phyloP scores from a whole-genome alignment of 495 filamentous ascomycete species.

The Achaetomiella virescens region DNA sequence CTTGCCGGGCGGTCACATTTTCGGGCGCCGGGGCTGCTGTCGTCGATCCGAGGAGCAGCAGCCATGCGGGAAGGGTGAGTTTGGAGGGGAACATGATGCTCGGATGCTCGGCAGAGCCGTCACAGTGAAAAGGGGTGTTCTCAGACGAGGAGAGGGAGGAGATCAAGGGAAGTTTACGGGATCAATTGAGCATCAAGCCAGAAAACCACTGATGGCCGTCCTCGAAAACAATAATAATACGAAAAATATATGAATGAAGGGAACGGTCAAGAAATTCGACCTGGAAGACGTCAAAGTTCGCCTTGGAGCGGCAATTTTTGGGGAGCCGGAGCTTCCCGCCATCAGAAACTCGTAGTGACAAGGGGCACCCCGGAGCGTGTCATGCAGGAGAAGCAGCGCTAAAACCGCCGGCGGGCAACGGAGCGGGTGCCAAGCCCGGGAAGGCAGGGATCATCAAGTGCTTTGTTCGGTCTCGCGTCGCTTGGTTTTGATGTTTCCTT shows the following conservation, averaged over 20 bases:
- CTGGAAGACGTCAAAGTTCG: constrained; percentile 1
- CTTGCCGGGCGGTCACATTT: constrained; percentile 1
- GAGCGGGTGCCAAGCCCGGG: not conserved
- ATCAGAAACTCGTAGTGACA: not conserved
- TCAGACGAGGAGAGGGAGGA: too few species aligned
- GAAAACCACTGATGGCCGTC: not conserved
- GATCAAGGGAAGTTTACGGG: not conserved
- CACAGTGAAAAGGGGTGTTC: not conserved
- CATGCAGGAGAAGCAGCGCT: not conserved
- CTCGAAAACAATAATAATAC: not conserved
- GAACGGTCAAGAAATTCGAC: not conserved
- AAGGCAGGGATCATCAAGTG: not conserved
- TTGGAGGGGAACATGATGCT: constrained; percentile 5
- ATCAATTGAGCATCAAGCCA: constrained; percentile 3
- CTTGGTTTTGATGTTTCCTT: not conserved
- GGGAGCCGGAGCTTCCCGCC: not conserved
- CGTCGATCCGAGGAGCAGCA: constrained; percentile 14
- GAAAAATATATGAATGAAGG: constrained; percentile 3
- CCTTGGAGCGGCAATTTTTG: constrained; percentile 7
- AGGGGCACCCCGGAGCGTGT: constrained; percentile 1
- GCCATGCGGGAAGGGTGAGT: constrained; percentile 15
- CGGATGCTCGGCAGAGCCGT: constrained; percentile 1
- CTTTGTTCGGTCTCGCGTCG: not conserved
- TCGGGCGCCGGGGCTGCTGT: constrained; percentile 4
- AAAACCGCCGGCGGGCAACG: too few species aligned